phyloP scores from a whole-genome alignment of 2,329 filamentous ascomycete genomes.

The Aureobasidium uvarum region DNA sequence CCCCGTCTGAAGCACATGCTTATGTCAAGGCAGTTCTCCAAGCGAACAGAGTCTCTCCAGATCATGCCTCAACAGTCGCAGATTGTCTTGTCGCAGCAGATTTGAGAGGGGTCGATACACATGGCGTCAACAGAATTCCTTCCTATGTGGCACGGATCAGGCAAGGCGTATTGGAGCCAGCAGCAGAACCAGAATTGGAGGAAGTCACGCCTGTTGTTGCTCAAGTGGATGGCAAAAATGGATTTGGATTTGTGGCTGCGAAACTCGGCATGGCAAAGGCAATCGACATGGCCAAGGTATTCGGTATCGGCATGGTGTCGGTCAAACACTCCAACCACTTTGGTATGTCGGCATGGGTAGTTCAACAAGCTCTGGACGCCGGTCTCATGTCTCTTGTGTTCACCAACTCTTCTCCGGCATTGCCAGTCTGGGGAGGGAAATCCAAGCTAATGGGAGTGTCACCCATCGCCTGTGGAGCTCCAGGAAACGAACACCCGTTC shows the following conservation, averaged over 20 bases:
- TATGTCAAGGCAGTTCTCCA: slow-evolving; percentile 56
- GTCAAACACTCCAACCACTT: slow-evolving; percentile 76
- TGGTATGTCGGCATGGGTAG: slow-evolving; percentile 75
- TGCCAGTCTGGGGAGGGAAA: slow-evolving; percentile 67
- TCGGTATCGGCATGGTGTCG: slow-evolving; percentile 70
- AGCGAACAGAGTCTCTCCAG: slow-evolving; percentile 57
- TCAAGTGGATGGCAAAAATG: slow-evolving; percentile 64
- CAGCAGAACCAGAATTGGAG: slow-evolving; percentile 56
- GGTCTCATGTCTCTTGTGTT: slow-evolving; percentile 59
- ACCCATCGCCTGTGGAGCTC: slow-evolving; percentile 71
- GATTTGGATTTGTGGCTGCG: slow-evolving; percentile 70
- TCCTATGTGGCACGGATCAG: slow-evolving; percentile 71
- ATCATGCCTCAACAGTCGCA: slow-evolving; percentile 61
- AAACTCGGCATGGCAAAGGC: slow-evolving; percentile 63
- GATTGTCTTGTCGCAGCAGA: slow-evolving; percentile 68
- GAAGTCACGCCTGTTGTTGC: slow-evolving; percentile 68
- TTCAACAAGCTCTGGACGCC: slow-evolving; percentile 70
- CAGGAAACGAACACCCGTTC: slow-evolving; percentile 58
- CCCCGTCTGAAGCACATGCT: slow-evolving; percentile 32
- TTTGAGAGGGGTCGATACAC: slow-evolving; percentile 72
- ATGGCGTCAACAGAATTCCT: slow-evolving; percentile 71
- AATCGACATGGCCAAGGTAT: slow-evolving; percentile 61
- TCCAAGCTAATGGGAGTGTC: slow-evolving; percentile 68
- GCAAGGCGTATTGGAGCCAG: slow-evolving; percentile 62
- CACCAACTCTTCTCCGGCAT: slow-evolving; percentile 63